Evolutionary conservation across 768 basidiomycete genomes (phyloP), one percentile per base, ranked within the genome.

Genomic region (Xerocomus spinulosus): DNA sequence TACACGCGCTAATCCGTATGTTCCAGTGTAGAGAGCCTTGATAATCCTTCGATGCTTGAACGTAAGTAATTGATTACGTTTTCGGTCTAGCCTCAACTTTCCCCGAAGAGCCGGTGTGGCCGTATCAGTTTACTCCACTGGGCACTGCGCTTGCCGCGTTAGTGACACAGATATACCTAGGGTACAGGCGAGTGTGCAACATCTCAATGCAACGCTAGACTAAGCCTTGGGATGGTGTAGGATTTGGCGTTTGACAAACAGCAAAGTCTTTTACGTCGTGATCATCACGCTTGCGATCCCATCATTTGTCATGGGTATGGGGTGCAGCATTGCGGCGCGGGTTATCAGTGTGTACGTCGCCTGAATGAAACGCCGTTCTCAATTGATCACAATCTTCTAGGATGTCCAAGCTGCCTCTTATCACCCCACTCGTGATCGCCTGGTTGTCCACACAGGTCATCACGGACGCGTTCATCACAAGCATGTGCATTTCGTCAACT

Each of bases 161-260:
- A n/a, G 63, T 78, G 21, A 76, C 78, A 0, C 79, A 80, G 49
- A 48, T 63, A 30, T 79, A 76, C 62, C 65, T 79, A 33, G 71
- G 67, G 3, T 66, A 73, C 54, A 73, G 77, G 76, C 70, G 40
- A 25, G 70, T 46, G 15, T 46, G 9, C 9, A 38, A 5, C 25
- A 10, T 14, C 9, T 36, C 4, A 17, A 26, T 4, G 3, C 8
- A 4, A 26, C n/a, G 21, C 3, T 13, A 13, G 15, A 18, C 33
- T 25, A 9, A 42, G 33, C 3, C 15, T 17, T 5, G n/a, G 15
- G 14, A 46, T 14, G 24, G 34, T 48, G 13, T 24, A 59, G 59
- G 41, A 55, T 61, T 34, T 51, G 47, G 42, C 26, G 51, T 10
- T 33, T 60, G 24, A 60, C 53, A 2, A 24, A 12, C 0, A 57